Evolutionary conservation across 2,329 filamentous ascomycete species (phyloP), one percentile per base, ranked within the genome.

Genomic region (Seiridium unicorne): DNA sequence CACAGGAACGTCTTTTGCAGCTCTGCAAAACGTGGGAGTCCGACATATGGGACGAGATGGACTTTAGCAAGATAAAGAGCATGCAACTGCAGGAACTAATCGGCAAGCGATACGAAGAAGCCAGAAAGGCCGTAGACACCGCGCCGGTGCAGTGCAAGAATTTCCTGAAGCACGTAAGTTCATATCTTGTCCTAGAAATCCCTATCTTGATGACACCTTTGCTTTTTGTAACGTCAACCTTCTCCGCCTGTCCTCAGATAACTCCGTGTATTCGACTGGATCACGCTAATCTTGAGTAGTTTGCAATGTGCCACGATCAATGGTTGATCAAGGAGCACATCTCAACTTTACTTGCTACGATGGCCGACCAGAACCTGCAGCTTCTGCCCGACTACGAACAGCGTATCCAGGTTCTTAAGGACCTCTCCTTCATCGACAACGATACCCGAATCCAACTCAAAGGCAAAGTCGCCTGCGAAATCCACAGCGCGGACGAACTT

Each of bases 251-350:
- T 26, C 18, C 18, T 26, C 18, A 26, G 2, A 26, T 26, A 26
- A 26, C 18, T 26, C 18, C 18, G 18, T 26, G 18, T 26, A 26
- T 26, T 26, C 18, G 18, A 26, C 18, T 26, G 18, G 2, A 2
- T 26, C 18, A 26, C 18, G 56, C 63, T 64, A 40, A 58, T 59
- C 61, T 86, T 84, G 68, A 80, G 4, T 57, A 94, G 90, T 97
- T 95, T 72, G 90, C 93, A 63, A 96, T 97, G 91, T 91, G 93
- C 70, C 93, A 99, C 70, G 92, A 97, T 71, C 91, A 97, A 76
- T 98, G 94, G 93, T 84, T 96, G 51, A 92, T 99, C 73, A 92
- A 95, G 73, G 93, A 97, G 73, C 93, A 96, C 68, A 97, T 99
- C 67, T 86, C 88, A 11, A 88, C 93, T 62, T 82, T 99, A 61